Evolutionary conservation across 2,329 filamentous ascomycete genomes (phyloP), one percentile per base, ranked within the genome.

Genomic region (Nemania sp.): DNA sequence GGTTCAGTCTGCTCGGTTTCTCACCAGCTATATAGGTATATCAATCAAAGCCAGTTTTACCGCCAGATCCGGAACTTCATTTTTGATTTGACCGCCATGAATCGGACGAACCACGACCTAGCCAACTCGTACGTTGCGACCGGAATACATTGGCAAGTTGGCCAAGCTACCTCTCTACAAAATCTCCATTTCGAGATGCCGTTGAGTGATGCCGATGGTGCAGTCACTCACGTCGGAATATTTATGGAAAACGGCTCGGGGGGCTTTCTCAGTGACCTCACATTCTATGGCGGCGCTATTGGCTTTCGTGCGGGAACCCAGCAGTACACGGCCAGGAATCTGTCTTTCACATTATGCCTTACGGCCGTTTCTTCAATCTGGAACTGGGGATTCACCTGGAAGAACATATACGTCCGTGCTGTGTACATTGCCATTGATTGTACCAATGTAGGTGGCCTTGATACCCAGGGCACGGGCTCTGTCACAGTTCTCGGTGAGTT

Each of bases 281-380:
- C 10, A 87, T 88, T 89, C 75, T 82, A 81, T 45, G 87, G 87
- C 52, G 87, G 88, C 29, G 76, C 78, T 9, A 80, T 85, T 57
- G 86, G 87, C 48, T 82, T 45, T 37, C 45, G 54, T 5, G 64
- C 39, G 1, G 65, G 59, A 10, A 29, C 29, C 80, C 49, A 90
- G 75, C 88, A 90, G 69, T 87, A 83, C 65, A 87, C 85, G 0
- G 83, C 81, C 60, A 79, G 81, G 10, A 84, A 85, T 63, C 65
- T 88, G 32, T 79, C 74, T 0, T 84, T 87, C 69, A 77, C 80
- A 42, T 75, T 79, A 45, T 77, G 77, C 17, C 74, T 77, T 1
- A 86, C 82, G 0, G 83, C 81, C 2, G 83, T 88, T 48, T 79
- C 81, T 21, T 79, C 85, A 64, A 74, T 83, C 10, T 87, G 83